These are phyloP conservation scores for Schizosaccharomyces lindneri DNA, from an alignment of 805 yeast genomes.

Conservation along the genomic window DNA sequence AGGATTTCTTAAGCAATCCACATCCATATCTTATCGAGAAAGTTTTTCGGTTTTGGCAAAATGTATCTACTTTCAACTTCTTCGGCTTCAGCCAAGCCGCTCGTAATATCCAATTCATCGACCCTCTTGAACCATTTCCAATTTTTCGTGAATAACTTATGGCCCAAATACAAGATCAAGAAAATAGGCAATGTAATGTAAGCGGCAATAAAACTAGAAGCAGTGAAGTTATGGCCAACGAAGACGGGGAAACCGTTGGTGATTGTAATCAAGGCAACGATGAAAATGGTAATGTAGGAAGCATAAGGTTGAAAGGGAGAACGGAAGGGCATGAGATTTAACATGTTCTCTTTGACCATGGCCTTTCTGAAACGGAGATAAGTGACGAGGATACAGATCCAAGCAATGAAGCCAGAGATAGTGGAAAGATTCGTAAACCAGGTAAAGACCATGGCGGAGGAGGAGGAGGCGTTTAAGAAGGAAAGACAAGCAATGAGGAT, in stretches of 20 bases:
- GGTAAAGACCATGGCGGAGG: conserved; percentile 6
- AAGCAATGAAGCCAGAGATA: conserved; percentile 43
- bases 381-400: conserved; percentile 49
- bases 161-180: background rate
- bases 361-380: conserved; percentile 43
- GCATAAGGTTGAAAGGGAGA: conserved; percentile 48
- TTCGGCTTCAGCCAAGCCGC: background rate
- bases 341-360: conserved; percentile 32
- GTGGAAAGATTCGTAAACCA: conserved; percentile 10
- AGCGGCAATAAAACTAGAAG: background rate
- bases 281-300: conserved; percentile 25
- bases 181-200: background rate
- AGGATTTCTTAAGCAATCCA: background rate
- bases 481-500: conserved; percentile 29
- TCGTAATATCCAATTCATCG: background rate
- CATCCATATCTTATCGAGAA: background rate
- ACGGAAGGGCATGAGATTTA: conserved; percentile 26
- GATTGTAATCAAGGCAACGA: background rate
- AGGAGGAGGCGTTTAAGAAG: conserved; percentile 17
- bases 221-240: background rate
- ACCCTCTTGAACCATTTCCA: background rate
- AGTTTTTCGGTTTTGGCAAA: background rate
- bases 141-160: background rate
- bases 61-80: background rate
- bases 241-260: background rate